Percentiles rank a stretch among this genome's conserved stretches.
phyloP scores from a whole-genome alignment of 768 basidiomycete genomes.

The Auricularia cornea region DNA sequence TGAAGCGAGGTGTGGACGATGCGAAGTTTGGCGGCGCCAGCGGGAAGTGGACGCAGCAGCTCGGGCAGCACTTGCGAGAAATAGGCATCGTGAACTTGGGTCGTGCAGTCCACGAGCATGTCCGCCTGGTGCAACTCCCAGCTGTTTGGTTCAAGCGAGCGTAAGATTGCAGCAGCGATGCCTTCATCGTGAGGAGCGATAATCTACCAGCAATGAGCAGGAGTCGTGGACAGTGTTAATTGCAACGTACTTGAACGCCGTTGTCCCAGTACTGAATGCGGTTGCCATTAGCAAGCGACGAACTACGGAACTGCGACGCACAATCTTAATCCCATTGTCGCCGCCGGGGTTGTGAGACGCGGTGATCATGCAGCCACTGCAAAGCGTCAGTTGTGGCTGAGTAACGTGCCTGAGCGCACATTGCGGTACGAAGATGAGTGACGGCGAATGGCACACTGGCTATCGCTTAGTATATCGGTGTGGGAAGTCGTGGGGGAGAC shows the following conservation, averaged over 20 bases:
- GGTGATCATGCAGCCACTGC: not conserved
- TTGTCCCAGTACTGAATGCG: constrained; percentile 82
- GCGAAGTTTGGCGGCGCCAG: constrained; percentile 15
- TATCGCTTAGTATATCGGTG: constrained; percentile 3
- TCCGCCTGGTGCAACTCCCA: constrained; percentile 37
- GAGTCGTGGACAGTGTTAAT: constrained; percentile 6
- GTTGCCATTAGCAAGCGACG: not conserved
- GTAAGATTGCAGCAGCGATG: constrained; percentile 57
- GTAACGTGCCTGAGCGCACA: not conserved
- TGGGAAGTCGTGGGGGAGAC: constrained; percentile 14
- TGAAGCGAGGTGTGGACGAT: constrained; percentile 88
- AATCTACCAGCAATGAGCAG: constrained; percentile 41
- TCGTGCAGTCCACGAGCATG: constrained; percentile 48
- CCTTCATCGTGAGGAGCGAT: constrained; percentile 76
- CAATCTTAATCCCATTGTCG: constrained; percentile 84
- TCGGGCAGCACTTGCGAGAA: constrained; percentile 22
- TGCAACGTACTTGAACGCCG: constrained; percentile 56
- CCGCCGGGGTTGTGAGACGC: constrained; percentile 32
- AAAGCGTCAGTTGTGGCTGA: not conserved
- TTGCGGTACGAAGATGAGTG: constrained; percentile 32
- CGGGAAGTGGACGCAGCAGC: not conserved
- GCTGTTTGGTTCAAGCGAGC: constrained; percentile 47
- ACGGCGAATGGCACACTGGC: constrained; percentile 76
- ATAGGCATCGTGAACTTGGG: constrained; percentile 52
- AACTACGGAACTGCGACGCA: constrained; percentile 2